Conservation (phyloP, 345 rosid genomes). For the Chamaenerion angustifolium region DNA sequence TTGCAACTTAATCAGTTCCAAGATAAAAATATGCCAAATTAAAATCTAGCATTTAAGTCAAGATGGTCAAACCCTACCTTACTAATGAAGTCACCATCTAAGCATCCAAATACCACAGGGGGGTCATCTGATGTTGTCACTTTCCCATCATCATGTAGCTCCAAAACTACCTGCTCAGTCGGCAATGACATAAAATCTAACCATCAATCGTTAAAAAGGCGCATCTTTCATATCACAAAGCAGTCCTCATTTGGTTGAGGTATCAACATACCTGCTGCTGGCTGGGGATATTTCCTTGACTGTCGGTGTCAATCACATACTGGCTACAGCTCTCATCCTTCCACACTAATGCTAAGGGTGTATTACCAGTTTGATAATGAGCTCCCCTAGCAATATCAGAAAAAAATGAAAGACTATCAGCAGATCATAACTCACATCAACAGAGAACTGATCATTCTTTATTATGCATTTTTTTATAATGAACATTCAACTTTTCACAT, state of each 20-base stretch:
- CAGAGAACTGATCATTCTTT: not conserved
- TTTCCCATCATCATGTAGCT: constrained; percentile 71
- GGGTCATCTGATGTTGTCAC: constrained; percentile 82
- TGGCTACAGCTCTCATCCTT: constrained; percentile 87
- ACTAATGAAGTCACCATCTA: constrained; percentile 46
- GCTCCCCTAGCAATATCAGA: constrained; percentile 46
- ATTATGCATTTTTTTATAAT: no score
- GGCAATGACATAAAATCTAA: not conserved
- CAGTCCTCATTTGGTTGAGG: not conserved
- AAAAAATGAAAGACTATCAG: constrained; percentile 6
- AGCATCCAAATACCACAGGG: constrained; percentile 52
- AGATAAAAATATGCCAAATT: not conserved
- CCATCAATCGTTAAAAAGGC: not conserved
- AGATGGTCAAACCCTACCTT: constrained; percentile 44
- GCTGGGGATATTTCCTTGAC: constrained; percentile 59
- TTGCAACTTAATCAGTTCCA: not conserved
- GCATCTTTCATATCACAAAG: constrained; percentile 1
- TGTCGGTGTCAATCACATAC: constrained; percentile 88
- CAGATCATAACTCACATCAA: not conserved
- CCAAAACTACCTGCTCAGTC: constrained; percentile 57
- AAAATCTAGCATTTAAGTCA: not conserved
- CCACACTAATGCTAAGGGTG: constrained; percentile 93
- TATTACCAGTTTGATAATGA: constrained; percentile 80
- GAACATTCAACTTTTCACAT: no score
- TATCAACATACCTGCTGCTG: constrained; percentile 54